Conservation (phyloP, 2,329 filamentous ascomycete species). For the Nigrospora osmanthi region DNA sequence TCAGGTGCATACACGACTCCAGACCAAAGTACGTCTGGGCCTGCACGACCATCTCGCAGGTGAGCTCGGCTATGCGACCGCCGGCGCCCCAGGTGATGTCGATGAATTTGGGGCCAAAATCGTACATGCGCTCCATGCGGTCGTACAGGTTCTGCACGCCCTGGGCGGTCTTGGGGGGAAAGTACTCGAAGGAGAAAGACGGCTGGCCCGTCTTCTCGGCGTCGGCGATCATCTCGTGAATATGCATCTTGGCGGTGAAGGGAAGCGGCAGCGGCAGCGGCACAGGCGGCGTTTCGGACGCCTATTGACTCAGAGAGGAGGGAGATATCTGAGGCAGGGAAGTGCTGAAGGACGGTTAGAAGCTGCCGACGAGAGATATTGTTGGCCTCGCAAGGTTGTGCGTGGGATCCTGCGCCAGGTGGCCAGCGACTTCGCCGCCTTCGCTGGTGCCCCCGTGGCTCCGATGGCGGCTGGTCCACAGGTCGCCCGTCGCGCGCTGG, state of each 20-base stretch:
- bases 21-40: constrained; percentile 92
- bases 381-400: too few relatives aligned
- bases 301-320: too few relatives aligned
- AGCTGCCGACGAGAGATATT: background rate
- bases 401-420: too few relatives aligned
- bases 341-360: background rate
- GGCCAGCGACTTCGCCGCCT: too few relatives aligned
- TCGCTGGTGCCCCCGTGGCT: too few relatives aligned
- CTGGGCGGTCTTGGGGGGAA: constrained; percentile 93
- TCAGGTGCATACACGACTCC: constrained; percentile 98
- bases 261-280: too few relatives aligned
- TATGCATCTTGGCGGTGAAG: constrained; percentile 67
- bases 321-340: too few relatives aligned
- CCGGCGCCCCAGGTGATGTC: constrained; percentile 98
- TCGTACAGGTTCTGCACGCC: constrained; percentile 99
- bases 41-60: constrained; percentile 94
- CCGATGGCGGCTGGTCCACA: too few relatives aligned
- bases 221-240: constrained; percentile 82
- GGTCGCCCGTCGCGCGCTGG: too few relatives aligned
- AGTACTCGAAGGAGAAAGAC: constrained; percentile 99
- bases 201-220: constrained; percentile 71
- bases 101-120: constrained; percentile 88
- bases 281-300: too few relatives aligned
- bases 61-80: constrained; percentile 82
- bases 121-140: constrained; percentile 98